Evolutionary conservation across 768 basidiomycete species (phyloP).

Genomic region (Cystobasidium tubakii): DNA sequence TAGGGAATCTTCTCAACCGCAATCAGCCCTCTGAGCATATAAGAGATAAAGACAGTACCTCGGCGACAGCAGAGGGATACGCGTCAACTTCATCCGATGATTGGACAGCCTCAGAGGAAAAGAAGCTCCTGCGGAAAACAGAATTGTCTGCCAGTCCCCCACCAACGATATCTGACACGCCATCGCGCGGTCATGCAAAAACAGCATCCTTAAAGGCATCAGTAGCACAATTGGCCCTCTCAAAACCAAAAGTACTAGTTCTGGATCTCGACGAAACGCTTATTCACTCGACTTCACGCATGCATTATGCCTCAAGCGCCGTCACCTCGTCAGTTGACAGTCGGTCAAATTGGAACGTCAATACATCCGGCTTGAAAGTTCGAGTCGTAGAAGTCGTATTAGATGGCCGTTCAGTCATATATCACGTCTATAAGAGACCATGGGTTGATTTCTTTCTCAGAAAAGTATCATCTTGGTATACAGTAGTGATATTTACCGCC

Average conservation of each 20-base stretch:
- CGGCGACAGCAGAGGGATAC: not conserved
- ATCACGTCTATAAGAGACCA: constrained; percentile 97
- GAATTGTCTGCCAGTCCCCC: not conserved
- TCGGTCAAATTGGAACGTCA: not conserved
- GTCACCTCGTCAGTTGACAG: constrained; percentile 41
- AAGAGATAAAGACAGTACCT: not conserved
- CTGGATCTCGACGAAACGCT: constrained; percentile 97
- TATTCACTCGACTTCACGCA: constrained; percentile 75
- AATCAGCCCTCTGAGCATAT: not conserved
- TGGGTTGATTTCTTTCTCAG: constrained; percentile 92
- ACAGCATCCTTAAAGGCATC: constrained; percentile 3
- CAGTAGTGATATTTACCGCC: constrained; percentile 95
- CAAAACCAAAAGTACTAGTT: constrained; percentile 85
- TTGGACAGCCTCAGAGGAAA: constrained; percentile 5
- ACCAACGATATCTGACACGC: not conserved
- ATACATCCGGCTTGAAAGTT: constrained; percentile 49
- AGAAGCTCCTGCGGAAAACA: not conserved
- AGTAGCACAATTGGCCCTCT: constrained; percentile 53
- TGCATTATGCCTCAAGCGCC: constrained; percentile 47
- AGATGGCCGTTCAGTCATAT: constrained; percentile 78
- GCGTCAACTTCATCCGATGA: not conserved
- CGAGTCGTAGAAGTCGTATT: constrained; percentile 90
- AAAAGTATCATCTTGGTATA: constrained; percentile 98
- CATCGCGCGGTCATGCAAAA: not conserved
- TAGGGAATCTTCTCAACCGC: not conserved